Conservation (phyloP, 257 asterid genomes). For the Asclepias syriaca region DNA sequence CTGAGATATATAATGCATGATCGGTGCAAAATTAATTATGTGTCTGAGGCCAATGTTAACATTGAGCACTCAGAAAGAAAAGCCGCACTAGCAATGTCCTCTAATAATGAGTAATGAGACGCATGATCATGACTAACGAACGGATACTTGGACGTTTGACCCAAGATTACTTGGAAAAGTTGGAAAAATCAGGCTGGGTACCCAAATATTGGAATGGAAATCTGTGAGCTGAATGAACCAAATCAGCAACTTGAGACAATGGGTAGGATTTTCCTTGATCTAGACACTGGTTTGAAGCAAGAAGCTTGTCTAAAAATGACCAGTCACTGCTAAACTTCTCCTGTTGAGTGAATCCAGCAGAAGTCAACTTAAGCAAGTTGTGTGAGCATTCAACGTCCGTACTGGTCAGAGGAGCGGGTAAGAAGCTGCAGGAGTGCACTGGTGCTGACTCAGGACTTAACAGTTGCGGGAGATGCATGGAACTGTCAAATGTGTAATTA, state of each 20-base stretch:
- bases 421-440: conserved; percentile 21
- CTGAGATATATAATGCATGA: neutral
- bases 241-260: conserved; percentile 31
- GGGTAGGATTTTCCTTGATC: conserved; percentile 39
- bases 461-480: conserved; percentile 54
- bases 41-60: neutral
- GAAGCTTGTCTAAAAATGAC: conserved; percentile 67
- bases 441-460: conserved; percentile 43
- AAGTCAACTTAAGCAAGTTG: conserved; percentile 42
- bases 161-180: conserved; percentile 20
- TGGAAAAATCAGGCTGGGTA: conserved; percentile 15
- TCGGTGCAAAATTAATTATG: neutral
- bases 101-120: neutral
- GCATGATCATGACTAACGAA: neutral
- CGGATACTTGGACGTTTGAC: neutral
- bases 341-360: conserved; percentile 32
- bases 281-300: conserved; percentile 43
- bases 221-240: conserved; percentile 35
- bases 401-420: conserved; percentile 27
- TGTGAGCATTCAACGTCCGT: conserved; percentile 32
- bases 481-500: conserved; percentile 21
- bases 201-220: conserved; percentile 27
- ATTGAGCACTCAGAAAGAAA: neutral
- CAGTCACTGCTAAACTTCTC: conserved; percentile 54
- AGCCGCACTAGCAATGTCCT: neutral